A percentile compares a stretch with the other conserved stretches of the same genome.
phyloP scores from a whole-genome alignment of 116 monocot species.

The Phalaenopsis hybrid region DNA sequence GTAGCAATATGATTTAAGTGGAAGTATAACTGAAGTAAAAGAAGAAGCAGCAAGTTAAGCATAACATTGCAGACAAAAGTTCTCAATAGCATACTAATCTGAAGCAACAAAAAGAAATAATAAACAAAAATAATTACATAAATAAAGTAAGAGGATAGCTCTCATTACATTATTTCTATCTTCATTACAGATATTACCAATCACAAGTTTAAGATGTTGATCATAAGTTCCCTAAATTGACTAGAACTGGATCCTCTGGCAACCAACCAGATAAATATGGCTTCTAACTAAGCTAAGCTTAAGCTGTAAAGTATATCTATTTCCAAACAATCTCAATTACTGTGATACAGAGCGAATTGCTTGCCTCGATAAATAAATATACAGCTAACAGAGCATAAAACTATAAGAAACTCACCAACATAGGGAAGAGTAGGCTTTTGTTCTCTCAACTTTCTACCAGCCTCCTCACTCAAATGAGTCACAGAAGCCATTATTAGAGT shows the following conservation, averaged over 20 bases:
- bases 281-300: neutral
- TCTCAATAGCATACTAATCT: neutral
- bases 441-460: neutral
- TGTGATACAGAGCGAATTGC: neutral
- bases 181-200: neutral
- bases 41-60: neutral
- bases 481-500: neutral
- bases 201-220: neutral
- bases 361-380: neutral
- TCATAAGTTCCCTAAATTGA: neutral
- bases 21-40: no score
- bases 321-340: neutral
- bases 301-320: neutral
- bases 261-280: neutral
- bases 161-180: neutral
- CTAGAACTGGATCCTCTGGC: neutral
- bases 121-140: neutral
- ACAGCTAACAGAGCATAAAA: neutral
- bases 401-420: slow-evolving; percentile 10
- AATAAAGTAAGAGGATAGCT: neutral
- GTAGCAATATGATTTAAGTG: no score
- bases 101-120: neutral
- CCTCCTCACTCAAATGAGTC: neutral
- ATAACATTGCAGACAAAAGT: neutral
- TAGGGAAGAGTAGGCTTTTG: neutral